Evolutionary conservation across 192 early-diverging fungal genomes (phyloP).

Genomic region (Mortierella alpina): DNA sequence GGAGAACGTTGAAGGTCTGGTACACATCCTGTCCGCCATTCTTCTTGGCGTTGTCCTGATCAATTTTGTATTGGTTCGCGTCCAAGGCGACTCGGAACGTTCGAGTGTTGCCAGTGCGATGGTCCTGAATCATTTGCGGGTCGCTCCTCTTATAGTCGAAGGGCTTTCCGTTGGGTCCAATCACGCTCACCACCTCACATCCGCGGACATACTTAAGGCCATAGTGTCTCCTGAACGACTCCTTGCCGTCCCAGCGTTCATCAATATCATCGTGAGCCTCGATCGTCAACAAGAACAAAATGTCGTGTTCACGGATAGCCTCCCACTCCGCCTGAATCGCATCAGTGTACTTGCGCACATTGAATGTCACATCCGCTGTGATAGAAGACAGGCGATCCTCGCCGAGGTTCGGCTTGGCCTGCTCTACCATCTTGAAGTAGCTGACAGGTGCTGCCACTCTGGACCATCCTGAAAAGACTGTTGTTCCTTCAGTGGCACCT

Average conservation of each 20-base stretch:
- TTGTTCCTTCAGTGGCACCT: slow-evolving; percentile 64
- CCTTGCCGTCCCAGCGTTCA: slow-evolving; percentile 56
- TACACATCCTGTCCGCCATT: slow-evolving; percentile 78
- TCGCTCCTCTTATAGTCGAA: slow-evolving; percentile 51
- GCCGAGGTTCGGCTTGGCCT: slow-evolving; percentile 76
- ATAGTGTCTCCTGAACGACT: slow-evolving; percentile 69
- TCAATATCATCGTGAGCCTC: slow-evolving; percentile 62
- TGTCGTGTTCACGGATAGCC: slow-evolving; percentile 81
- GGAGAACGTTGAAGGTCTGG: slow-evolving; percentile 86
- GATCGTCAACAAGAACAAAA: slow-evolving; percentile 87
- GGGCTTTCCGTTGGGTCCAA: slow-evolving; percentile 78
- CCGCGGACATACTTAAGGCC: slow-evolving; percentile 88
- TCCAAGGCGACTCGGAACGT: slow-evolving; percentile 86
- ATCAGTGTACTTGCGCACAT: slow-evolving; percentile 74
- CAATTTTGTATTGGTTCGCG: slow-evolving; percentile 84
- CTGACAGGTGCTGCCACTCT: slow-evolving; percentile 87
- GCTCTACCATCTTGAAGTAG: slow-evolving; percentile 76
- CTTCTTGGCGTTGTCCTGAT: slow-evolving; percentile 59
- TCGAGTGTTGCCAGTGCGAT: slow-evolving; percentile 60
- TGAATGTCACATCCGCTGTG: slow-evolving; percentile 82
- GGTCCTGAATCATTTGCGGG: slow-evolving; percentile 51
- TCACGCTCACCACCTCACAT: slow-evolving; percentile 82
- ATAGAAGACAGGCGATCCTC: slow-evolving; percentile 79
- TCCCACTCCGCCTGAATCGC: slow-evolving; percentile 91
- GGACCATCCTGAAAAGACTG: slow-evolving; percentile 93